Conservation (phyloP, 139 green algal genomes). For the Picochlorum sp. region DNA sequence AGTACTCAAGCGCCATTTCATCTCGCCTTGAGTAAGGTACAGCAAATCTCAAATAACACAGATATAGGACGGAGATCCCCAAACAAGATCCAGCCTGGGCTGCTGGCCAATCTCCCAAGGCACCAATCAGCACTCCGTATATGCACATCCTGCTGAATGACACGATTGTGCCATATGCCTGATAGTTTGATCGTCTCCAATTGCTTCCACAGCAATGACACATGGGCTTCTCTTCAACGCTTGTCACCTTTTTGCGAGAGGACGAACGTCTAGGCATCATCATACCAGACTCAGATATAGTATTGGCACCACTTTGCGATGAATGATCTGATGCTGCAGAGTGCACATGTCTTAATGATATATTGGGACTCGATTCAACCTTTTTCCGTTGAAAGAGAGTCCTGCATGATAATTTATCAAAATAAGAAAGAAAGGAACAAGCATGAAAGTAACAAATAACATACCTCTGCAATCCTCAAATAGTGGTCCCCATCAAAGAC, state of each 20-base stretch:
- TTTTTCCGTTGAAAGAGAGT: slow-evolving; percentile 3
- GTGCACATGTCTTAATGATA: background rate
- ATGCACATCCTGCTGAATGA: slow-evolving; percentile 8
- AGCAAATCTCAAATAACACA: slow-evolving; percentile 6
- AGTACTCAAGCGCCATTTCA: slow-evolving; percentile 19
- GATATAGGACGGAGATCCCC: background rate
- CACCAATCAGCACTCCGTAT: slow-evolving; percentile 9
- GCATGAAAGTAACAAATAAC: background rate
- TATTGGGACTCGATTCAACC: background rate
- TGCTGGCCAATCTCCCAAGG: background rate
- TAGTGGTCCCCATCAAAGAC: slow-evolving; percentile 10
- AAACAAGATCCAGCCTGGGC: background rate
- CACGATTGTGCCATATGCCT: slow-evolving; percentile 10
- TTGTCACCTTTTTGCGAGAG: slow-evolving; percentile 3
- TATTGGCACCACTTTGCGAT: background rate
- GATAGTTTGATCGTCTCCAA: background rate
- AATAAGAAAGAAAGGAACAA: background rate
- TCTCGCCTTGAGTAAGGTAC: slow-evolving; percentile 14
- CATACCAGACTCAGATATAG: background rate
- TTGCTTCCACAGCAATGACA: background rate
- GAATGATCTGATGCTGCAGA: slow-evolving; percentile 12
- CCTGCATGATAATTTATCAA: slow-evolving; percentile 7
- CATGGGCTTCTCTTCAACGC: slow-evolving; percentile 7
- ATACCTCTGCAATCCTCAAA: slow-evolving; percentile 18
- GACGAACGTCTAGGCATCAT: background rate